phyloP scores from a whole-genome alignment of 2,329 filamentous ascomycete species.

The Cladosporium sp. region DNA sequence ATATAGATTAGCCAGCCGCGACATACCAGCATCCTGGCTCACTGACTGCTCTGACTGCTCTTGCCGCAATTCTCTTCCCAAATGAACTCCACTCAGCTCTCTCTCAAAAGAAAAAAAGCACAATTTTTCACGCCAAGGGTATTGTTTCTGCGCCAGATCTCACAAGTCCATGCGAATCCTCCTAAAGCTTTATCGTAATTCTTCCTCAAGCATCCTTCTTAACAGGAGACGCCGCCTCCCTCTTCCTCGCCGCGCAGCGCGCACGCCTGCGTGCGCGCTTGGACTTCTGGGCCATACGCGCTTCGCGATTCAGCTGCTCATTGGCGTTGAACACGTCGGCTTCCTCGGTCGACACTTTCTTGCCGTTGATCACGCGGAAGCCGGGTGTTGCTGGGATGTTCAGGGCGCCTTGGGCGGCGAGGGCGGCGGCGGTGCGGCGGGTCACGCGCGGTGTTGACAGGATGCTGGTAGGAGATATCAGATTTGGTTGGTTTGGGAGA shows the following conservation, averaged over 20 bases:
- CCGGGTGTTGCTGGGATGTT: conserved; percentile 9
- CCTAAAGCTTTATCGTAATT: too few relatives aligned
- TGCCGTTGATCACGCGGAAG: conserved; percentile 13
- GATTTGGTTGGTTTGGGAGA: not conserved
- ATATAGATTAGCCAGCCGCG: too few relatives aligned
- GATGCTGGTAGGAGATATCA: not conserved
- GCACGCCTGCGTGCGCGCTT: conserved; percentile 13
- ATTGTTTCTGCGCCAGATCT: too few relatives aligned
- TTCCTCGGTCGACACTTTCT: conserved; percentile 12
- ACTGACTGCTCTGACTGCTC: too few relatives aligned
- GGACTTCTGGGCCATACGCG: conserved; percentile 13
- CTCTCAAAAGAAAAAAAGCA: too few relatives aligned
- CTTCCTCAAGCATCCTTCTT: conserved; percentile 1
- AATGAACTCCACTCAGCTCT: too few relatives aligned
- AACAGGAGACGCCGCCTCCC: conserved; percentile 4
- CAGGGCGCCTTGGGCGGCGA: not conserved
- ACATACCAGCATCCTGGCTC: too few relatives aligned
- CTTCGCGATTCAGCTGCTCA: conserved; percentile 11
- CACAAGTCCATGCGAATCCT: too few relatives aligned
- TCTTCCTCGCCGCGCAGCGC: conserved; percentile 7
- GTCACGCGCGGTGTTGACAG: conserved; percentile 8
- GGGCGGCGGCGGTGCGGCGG: conserved; percentile 14
- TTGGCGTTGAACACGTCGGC: conserved; percentile 16
- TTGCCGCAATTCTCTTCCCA: too few relatives aligned
- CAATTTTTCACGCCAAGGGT: too few relatives aligned